Percentiles rank a stretch among this genome's conserved stretches.
phyloP scores from a whole-genome alignment of 192 early-diverging fungal genomes.

The Coemansia sp. region DNA sequence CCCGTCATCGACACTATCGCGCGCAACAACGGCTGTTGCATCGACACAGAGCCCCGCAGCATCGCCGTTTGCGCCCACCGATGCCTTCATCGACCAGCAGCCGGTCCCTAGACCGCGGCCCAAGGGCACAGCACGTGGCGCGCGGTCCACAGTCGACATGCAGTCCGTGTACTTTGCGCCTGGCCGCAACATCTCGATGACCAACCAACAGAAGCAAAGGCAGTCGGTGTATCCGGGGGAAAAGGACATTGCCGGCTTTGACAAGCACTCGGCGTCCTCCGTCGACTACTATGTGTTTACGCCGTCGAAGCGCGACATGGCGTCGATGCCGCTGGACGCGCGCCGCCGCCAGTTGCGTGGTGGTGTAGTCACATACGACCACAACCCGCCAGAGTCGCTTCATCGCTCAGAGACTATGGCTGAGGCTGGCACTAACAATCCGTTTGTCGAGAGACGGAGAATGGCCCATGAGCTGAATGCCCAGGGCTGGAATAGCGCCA shows the following conservation, averaged over 20 bases:
- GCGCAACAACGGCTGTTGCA: constrained; percentile 13
- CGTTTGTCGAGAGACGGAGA: constrained; percentile 46
- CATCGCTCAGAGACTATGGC: constrained; percentile 21
- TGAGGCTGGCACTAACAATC: constrained; percentile 24
- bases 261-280: constrained; percentile 47
- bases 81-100: not conserved
- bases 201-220: constrained; percentile 43
- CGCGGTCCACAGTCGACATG: constrained; percentile 38
- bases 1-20: constrained; percentile 19
- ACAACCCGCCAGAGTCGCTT: constrained; percentile 5
- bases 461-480: constrained; percentile 27
- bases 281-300: constrained; percentile 55
- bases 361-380: constrained; percentile 22
- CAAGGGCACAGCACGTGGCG: constrained; percentile 16
- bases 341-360: constrained; percentile 22
- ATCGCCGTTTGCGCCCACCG: constrained; percentile 9
- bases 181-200: constrained; percentile 47
- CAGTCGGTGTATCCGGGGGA: constrained; percentile 22
- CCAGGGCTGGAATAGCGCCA: constrained; percentile 29
- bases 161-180: constrained; percentile 57
- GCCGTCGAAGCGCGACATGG: constrained; percentile 25
- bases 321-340: constrained; percentile 28
- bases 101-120: constrained; percentile 25
- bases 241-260: constrained; percentile 14
- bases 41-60: constrained; percentile 9